phyloP scores from a whole-genome alignment of 768 basidiomycete species.

The Cyathus striatus region DNA sequence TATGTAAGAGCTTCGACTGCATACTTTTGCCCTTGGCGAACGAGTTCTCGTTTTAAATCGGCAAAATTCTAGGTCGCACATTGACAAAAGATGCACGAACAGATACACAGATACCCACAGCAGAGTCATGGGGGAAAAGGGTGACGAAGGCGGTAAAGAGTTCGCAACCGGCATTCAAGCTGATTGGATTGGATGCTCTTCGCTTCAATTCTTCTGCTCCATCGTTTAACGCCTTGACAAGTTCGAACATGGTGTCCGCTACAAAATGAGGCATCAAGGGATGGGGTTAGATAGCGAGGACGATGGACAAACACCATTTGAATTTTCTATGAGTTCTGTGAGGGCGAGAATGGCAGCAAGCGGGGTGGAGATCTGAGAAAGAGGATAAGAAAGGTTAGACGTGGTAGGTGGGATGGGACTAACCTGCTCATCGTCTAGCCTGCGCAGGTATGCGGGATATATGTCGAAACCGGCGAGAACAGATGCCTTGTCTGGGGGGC shows the following conservation, averaged over 20 bases:
- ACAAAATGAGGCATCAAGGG: no score
- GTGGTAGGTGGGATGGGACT: slow-evolving; percentile 10
- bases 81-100: no score
- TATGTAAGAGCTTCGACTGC: slow-evolving; percentile 77
- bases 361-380: slow-evolving; percentile 65
- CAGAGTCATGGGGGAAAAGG: slow-evolving; percentile 74
- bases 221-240: slow-evolving; percentile 77
- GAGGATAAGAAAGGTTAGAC: slow-evolving; percentile 1
- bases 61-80: slow-evolving; percentile 87
- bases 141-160: slow-evolving; percentile 90
- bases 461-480: no score
- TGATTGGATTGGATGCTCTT: slow-evolving; percentile 72
- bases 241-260: slow-evolving; percentile 93
- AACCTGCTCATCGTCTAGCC: slow-evolving; percentile 65
- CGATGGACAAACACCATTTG: slow-evolving; percentile 67
- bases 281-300: no score
- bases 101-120: slow-evolving; percentile 40
- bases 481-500: no score
- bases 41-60: slow-evolving; percentile 77
- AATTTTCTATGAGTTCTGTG: slow-evolving; percentile 75
- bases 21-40: slow-evolving; percentile 76
- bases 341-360: slow-evolving; percentile 86
- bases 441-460: slow-evolving; percentile 48
- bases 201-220: slow-evolving; percentile 61
- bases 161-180: slow-evolving; percentile 85